Percentiles rank a stretch among this genome's conserved stretches.
phyloP scores from a whole-genome alignment of 2,329 filamentous ascomycete genomes.

The Colletotrichum sansevieriae region DNA sequence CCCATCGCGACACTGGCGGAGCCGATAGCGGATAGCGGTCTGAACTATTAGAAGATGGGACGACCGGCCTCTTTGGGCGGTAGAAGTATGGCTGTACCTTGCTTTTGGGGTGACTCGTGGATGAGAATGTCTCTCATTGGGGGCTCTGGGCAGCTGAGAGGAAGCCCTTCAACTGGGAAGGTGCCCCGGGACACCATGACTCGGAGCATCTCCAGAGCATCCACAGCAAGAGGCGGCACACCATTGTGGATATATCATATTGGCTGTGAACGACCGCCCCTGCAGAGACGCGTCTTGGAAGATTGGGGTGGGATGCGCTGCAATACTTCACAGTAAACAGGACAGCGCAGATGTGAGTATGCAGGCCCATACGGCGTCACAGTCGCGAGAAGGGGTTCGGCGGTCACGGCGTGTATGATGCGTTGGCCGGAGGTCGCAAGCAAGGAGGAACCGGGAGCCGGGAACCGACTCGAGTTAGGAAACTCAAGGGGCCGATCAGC shows the following conservation, averaged over 20 bases:
- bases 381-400: conserved; percentile 22
- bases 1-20: conserved; percentile 13
- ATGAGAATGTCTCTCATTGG: conserved; percentile 1
- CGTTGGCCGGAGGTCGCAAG: conserved; percentile 25
- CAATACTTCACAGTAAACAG: conserved; percentile 1
- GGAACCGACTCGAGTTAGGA: conserved; percentile 31
- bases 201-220: conserved; percentile 37
- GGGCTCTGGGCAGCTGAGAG: conserved; percentile 25
- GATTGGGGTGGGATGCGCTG: conserved; percentile 1
- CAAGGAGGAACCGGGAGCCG: conserved; percentile 34
- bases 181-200: conserved; percentile 30
- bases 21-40: conserved; percentile 28
- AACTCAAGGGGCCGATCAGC: conserved; percentile 33
- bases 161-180: conserved; percentile 9
- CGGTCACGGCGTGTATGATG: conserved; percentile 3
- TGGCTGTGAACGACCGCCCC: conserved; percentile 26
- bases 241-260: conserved; percentile 16
- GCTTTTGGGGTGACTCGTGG: conserved; percentile 24
- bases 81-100: conserved; percentile 7
- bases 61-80: conserved; percentile 10
- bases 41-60: conserved; percentile 30
- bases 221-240: conserved; percentile 27
- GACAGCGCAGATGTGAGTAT: conserved; percentile 3
- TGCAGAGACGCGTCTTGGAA: conserved; percentile 35
- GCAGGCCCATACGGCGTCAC: conserved; percentile 24